A percentile compares a stretch with the other conserved stretches of the same genome.
Evolutionary conservation across 2,329 filamentous ascomycete genomes (phyloP).

Genomic region (Nemania bipapillata): DNA sequence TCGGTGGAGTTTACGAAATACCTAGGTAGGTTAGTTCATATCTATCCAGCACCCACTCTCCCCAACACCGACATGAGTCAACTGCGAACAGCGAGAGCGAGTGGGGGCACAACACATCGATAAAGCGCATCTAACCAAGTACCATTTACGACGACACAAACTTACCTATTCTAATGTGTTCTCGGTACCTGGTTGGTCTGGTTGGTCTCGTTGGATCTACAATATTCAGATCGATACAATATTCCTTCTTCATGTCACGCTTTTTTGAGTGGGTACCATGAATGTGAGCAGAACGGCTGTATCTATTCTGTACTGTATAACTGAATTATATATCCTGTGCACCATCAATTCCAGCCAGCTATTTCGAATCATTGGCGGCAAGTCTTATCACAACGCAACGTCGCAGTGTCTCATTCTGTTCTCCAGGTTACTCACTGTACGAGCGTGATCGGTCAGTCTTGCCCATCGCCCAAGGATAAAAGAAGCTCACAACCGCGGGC

Average conservation of each 20-base stretch:
- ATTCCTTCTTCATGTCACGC: not conserved
- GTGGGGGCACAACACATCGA: not conserved
- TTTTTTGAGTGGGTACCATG: not conserved
- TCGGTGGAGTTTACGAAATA: too few relatives aligned
- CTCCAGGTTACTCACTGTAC: not conserved
- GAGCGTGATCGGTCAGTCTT: not conserved
- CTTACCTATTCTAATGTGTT: not conserved
- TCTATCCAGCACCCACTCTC: too few relatives aligned
- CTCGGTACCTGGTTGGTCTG: not conserved
- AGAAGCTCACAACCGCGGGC: slow-evolving; percentile 43
- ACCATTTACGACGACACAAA: not conserved
- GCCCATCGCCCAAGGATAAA: slow-evolving; percentile 57
- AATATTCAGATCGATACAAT: not conserved
- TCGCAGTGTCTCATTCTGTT: slow-evolving; percentile 15
- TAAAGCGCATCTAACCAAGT: not conserved
- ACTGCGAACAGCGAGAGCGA: not conserved
- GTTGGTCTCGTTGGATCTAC: not conserved
- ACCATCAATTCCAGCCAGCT: slow-evolving; percentile 10
- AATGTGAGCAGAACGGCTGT: not conserved
- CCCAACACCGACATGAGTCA: too few relatives aligned
- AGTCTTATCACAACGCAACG: slow-evolving; percentile 24
- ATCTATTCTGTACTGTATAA: too few relatives aligned
- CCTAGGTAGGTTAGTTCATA: too few relatives aligned
- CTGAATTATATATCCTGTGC: not conserved
- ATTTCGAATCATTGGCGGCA: slow-evolving; percentile 4